Evolutionary conservation across 257 asterid genomes (phyloP), one percentile per base, ranked within the genome.

Genomic region (Osmanthus fragrans): DNA sequence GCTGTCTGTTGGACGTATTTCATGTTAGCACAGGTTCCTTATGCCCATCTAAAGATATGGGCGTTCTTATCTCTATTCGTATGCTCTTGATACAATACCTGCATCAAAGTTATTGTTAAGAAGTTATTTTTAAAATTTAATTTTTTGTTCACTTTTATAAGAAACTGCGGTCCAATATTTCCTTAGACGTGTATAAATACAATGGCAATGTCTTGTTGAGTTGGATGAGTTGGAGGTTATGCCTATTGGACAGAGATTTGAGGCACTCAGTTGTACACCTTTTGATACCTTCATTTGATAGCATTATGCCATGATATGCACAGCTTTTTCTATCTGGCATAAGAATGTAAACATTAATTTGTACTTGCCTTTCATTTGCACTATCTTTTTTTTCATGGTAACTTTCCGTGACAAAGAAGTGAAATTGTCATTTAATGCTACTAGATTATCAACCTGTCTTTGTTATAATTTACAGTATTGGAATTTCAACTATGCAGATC

Each of bases 221-320:
- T 72, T 58, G 42, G 71, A 79, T 79, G 21, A 16, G 23, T 29
- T 75, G 72, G 68, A 71, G 36, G 68, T 30, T 12, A 18, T 18
- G 15, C 58, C 25, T 23, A 39, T 34, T 75, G 75, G 72, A 32
- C 64, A 30, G 63, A 70, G 64, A 30, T 37, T 23, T 36, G 56
- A 30, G 40, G 37, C 42, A 65, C 70, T 5, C 37, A 73, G 56
- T 66, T 7, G 18, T 66, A 73, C 36, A 19, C 5, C 21, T 75
- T 74, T 7, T 13, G 6, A 70, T 70, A 30, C 47, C 58, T 42
- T 60, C 19, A 42, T n/a, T 58, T 7, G 19, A 7, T 42, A 56
- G 68, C 73, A 47, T 9, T 70, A 42, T 25, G 42, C 29, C 33
- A 70, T 60, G 27, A 21, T 45, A 68, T 37, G 30, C 49, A 2